Percentiles rank a stretch among this genome's conserved stretches.
Evolutionary conservation across 2,329 filamentous ascomycete genomes (phyloP).

Genomic region (Thelonectria blattea): DNA sequence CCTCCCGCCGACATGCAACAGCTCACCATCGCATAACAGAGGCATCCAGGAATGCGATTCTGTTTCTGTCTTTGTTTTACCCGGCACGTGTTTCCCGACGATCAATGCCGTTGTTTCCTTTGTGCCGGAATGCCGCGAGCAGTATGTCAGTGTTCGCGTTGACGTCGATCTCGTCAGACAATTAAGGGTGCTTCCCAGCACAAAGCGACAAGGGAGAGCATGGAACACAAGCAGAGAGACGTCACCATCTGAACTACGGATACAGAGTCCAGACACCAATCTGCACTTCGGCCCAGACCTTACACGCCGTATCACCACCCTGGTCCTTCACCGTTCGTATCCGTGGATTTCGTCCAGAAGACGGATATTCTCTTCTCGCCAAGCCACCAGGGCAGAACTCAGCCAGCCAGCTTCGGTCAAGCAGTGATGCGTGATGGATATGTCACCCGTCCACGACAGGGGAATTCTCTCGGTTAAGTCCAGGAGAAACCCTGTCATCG

Average conservation of each 20-base stretch:
- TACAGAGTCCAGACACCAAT: background rate
- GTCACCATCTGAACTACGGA: conserved; percentile 1
- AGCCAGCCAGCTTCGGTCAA: background rate
- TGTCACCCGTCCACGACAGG: conserved; percentile 5
- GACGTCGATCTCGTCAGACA: conserved; percentile 28
- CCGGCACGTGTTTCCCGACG: conserved; percentile 11
- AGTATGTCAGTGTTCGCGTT: conserved; percentile 5
- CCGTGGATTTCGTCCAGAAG: background rate
- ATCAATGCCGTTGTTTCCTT: conserved; percentile 25
- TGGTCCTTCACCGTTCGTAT: conserved; percentile 1
- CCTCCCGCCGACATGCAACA: conserved; percentile 28
- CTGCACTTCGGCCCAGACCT: conserved; percentile 4
- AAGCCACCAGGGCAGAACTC: conserved; percentile 2
- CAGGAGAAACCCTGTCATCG: conserved; percentile 20
- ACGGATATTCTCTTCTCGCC: conserved; percentile 3
- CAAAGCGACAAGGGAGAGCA: conserved; percentile 19
- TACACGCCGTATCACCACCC: background rate
- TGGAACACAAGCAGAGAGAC: background rate
- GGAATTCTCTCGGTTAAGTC: conserved; percentile 6
- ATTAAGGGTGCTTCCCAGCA: conserved; percentile 10
- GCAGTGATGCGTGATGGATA: conserved; percentile 8
- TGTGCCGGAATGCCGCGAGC: conserved; percentile 18
- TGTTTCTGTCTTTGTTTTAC: conserved; percentile 27
- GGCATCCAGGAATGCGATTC: conserved; percentile 31
- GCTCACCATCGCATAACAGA: conserved; percentile 21